Percentiles rank a stretch among this genome's conserved stretches.
Evolutionary conservation across 225 moss, liverwort and hornwort species (phyloP).

Genomic region (Thuidium tamariscinum): DNA sequence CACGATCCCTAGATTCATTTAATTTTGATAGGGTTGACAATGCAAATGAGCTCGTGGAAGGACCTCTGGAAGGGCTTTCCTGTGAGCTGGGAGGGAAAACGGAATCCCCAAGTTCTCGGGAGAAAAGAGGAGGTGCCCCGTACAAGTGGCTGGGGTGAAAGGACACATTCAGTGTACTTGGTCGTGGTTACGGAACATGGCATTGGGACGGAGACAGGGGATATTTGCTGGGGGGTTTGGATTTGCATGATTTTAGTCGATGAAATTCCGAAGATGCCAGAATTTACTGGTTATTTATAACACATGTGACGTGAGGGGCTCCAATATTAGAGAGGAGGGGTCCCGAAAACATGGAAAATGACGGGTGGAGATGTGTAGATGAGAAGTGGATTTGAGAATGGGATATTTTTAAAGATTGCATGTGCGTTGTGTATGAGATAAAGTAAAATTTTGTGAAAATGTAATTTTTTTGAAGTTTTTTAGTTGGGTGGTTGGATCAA

Average conservation of each 20-base stretch:
- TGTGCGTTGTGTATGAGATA: too few species aligned
- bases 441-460: too few species aligned
- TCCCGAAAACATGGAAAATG: too few species aligned
- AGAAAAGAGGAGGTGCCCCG: background rate
- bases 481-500: fast-evolving
- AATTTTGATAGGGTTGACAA: background rate
- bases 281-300: background rate
- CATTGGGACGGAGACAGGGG: too few species aligned
- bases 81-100: too few species aligned
- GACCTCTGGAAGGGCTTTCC: background rate
- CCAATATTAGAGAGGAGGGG: fast-evolving
- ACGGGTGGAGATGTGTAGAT: fast-evolving
- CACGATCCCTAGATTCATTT: background rate
- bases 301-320: fast-evolving
- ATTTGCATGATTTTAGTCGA: background rate
- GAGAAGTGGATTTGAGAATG: too few species aligned
- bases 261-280: background rate
- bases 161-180: background rate
- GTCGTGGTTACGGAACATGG: background rate
- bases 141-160: background rate
- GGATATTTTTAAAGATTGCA: background rate
- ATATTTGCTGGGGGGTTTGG: background rate
- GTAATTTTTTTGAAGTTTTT: too few species aligned
- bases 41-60: background rate
- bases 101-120: background rate